A percentile compares a stretch with the other conserved stretches of the same genome.
Conservation (phyloP, 2,329 filamentous ascomycete genomes). For the Calonectria henricotiae region DNA sequence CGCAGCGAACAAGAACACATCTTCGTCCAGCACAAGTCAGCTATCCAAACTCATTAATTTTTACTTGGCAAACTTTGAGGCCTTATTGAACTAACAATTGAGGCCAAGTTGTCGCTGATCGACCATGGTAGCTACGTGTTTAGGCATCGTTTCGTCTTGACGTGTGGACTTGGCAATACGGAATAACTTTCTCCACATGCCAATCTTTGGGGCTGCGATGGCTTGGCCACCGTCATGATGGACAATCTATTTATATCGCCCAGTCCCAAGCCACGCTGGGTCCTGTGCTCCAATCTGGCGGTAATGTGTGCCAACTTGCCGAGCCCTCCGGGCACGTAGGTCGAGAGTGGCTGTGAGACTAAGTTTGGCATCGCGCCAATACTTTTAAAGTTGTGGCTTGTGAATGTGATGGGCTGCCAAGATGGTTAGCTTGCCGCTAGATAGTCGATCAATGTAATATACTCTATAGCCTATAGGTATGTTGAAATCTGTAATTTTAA, state of each 20-base stretch:
- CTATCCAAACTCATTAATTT: no score
- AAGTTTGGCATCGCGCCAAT: neutral
- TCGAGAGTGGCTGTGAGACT: neutral
- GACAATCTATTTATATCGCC: neutral
- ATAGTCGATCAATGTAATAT: no score
- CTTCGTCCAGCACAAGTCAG: no score
- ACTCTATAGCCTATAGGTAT: no score
- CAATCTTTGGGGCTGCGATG: neutral
- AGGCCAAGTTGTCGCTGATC: neutral
- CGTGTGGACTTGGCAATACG: neutral
- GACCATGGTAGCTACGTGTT: neutral
- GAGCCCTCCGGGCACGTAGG: neutral
- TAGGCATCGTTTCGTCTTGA: neutral
- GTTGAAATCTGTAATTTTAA: no score
- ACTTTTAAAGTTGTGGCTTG: neutral
- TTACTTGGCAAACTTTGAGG: no score
- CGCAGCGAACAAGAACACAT: no score
- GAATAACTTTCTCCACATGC: neutral
- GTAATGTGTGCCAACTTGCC: neutral
- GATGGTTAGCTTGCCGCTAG: no score
- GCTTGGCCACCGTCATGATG: conserved; percentile 1
- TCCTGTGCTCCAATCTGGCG: neutral
- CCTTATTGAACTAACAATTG: no score
- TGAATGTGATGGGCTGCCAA: no score
- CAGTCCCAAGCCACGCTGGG: neutral